phyloP scores from a whole-genome alignment of 228 moss, liverwort and hornwort species.

The Sphagnum fallax region DNA sequence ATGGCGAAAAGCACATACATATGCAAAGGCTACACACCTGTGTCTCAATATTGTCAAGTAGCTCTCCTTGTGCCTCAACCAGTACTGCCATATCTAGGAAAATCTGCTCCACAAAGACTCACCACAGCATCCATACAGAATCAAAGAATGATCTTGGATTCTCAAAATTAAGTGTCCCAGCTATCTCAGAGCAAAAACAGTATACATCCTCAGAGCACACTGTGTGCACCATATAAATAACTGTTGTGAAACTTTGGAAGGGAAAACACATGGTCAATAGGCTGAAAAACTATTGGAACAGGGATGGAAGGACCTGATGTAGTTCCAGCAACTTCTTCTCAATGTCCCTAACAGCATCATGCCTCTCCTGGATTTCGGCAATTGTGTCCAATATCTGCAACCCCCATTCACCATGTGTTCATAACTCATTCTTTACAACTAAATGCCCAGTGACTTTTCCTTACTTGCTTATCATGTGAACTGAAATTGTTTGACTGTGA shows the following conservation, averaged over 20 bases:
- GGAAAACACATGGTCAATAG: background rate
- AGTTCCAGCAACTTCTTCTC: constrained; percentile 91
- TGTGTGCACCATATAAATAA: too few relatives aligned
- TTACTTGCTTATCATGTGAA: too few relatives aligned
- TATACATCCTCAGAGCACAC: too few relatives aligned
- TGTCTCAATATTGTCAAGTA: constrained; percentile 87
- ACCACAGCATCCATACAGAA: too few relatives aligned
- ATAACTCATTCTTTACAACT: too few relatives aligned
- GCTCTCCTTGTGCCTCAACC: constrained; percentile 90
- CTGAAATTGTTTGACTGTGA: too few relatives aligned
- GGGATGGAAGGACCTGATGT: constrained; percentile 50
- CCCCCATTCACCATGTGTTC: background rate
- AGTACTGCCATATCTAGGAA: constrained; percentile 96
- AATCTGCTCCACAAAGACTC: constrained; percentile 30
- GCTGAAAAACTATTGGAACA: background rate
- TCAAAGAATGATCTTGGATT: too few relatives aligned
- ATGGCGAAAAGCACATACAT: too few relatives aligned
- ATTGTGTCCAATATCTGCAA: constrained; percentile 82
- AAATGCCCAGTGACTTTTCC: too few relatives aligned
- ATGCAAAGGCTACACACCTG: constrained; percentile 30
- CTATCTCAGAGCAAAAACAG: too few relatives aligned
- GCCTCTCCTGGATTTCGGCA: constrained; percentile 92
- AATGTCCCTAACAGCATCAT: constrained; percentile 81
- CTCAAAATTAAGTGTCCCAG: too few relatives aligned
- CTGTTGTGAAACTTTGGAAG: too few relatives aligned